phyloP scores from a whole-genome alignment of 2,329 filamentous ascomycete species.

The Tetracladium maxilliforme region DNA sequence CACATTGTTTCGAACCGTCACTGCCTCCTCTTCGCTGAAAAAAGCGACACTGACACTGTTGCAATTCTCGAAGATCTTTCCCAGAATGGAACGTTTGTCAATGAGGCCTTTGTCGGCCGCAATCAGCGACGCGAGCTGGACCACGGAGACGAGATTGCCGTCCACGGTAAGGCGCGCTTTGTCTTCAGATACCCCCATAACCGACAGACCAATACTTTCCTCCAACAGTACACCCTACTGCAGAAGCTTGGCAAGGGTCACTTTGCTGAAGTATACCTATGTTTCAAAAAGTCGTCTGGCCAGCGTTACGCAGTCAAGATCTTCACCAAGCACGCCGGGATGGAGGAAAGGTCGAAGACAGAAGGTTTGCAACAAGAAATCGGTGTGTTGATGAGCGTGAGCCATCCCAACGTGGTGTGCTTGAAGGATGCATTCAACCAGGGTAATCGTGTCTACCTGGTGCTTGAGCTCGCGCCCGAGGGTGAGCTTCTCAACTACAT shows the following conservation, averaged over 20 bases:
- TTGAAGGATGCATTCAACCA: constrained; percentile 94
- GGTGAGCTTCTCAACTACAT: constrained; percentile 96
- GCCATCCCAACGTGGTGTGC: constrained; percentile 83
- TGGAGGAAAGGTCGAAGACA: constrained; percentile 69
- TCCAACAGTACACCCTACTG: constrained; percentile 71
- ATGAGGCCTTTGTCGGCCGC: constrained; percentile 77
- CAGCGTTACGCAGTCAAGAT: constrained; percentile 84
- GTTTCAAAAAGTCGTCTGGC: constrained; percentile 73
- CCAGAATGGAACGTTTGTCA: constrained; percentile 92
- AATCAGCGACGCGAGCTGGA: constrained; percentile 83
- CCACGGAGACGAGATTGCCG: constrained; percentile 80
- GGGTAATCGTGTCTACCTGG: constrained; percentile 74
- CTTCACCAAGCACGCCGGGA: constrained; percentile 74
- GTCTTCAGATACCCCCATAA: constrained; percentile 80
- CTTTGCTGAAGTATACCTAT: constrained; percentile 87
- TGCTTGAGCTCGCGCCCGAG: constrained; percentile 80
- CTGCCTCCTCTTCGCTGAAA: constrained; percentile 51
- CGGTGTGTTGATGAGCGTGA: constrained; percentile 91
- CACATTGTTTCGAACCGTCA: constrained; percentile 80
- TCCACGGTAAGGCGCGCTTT: constrained; percentile 74
- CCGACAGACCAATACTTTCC: constrained; percentile 61
- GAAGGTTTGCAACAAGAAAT: constrained; percentile 91
- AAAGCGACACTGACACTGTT: constrained; percentile 39
- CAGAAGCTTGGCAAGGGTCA: constrained; percentile 88
- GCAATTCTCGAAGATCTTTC: constrained; percentile 88